Evolutionary conservation across 75 land plant genomes (phyloP).

Genomic region (Pinus albicaulis): DNA sequence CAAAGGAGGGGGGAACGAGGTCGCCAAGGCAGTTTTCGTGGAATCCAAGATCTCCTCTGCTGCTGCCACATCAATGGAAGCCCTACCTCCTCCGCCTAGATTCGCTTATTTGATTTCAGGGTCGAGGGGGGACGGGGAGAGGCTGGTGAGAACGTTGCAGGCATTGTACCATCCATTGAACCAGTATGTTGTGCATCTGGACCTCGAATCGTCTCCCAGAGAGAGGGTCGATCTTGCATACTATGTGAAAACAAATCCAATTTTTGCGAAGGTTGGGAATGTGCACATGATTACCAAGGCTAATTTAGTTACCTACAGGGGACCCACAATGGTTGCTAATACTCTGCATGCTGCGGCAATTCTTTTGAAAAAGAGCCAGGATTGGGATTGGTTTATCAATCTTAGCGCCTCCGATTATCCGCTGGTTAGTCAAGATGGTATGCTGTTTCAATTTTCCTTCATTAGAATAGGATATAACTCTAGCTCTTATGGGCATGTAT

Average conservation of each 20-base stretch:
- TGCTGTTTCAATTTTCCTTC: background rate
- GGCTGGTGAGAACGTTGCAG: slow-evolving; percentile 29
- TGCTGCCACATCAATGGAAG: background rate
- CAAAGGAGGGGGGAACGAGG: background rate
- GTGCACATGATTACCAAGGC: slow-evolving; percentile 58
- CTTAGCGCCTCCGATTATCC: slow-evolving; percentile 79
- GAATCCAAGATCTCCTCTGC: slow-evolving; percentile 38
- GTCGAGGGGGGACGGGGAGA: slow-evolving; percentile 42
- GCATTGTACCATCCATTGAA: slow-evolving; percentile 73
- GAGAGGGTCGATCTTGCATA: slow-evolving; percentile 43
- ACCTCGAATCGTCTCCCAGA: slow-evolving; percentile 35
- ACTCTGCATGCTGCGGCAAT: slow-evolving; percentile 70
- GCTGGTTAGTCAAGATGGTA: slow-evolving; percentile 72
- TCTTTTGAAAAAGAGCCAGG: slow-evolving; percentile 39
- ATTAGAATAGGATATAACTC: too few species aligned
- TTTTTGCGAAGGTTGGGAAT: slow-evolving; percentile 33
- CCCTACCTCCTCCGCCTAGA: slow-evolving; percentile 38
- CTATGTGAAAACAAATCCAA: slow-evolving; percentile 20
- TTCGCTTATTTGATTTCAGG: slow-evolving; percentile 73
- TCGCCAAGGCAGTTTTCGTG: slow-evolving; percentile 21
- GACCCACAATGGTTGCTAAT: slow-evolving; percentile 68
- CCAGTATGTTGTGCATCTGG: slow-evolving; percentile 63
- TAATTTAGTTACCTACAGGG: slow-evolving; percentile 56
- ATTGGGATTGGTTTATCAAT: slow-evolving; percentile 86
- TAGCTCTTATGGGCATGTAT: too few species aligned